These are phyloP conservation scores for Hygrophoropsis aurantiaca DNA, from an alignment of 768 basidiomycete species.

Conservation along the genomic window DNA sequence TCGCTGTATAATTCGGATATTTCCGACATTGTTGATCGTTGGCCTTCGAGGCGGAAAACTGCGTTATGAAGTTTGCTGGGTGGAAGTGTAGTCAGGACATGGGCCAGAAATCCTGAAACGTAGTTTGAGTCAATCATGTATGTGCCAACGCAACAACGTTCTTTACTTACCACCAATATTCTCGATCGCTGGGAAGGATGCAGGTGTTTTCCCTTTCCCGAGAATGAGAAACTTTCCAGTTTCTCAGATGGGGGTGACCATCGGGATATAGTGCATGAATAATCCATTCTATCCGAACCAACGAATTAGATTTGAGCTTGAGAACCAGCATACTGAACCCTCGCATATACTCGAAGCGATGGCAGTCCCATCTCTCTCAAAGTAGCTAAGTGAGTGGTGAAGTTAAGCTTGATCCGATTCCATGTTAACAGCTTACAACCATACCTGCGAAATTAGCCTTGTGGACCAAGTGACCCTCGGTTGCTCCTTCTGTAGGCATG, in stretches of 20 bases:
- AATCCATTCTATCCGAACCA: conserved; percentile 16
- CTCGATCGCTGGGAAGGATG: conserved; percentile 19
- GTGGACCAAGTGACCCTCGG: conserved; percentile 8
- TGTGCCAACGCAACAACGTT: not conserved
- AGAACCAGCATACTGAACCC: not conserved
- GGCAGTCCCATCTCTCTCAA: conserved; percentile 20
- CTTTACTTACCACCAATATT: conserved; percentile 23
- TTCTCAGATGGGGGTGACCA: conserved; percentile 7
- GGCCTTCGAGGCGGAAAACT: conserved; percentile 24
- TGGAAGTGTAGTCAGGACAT: conserved; percentile 20
- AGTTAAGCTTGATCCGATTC: not conserved
- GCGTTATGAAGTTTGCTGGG: conserved; percentile 10
- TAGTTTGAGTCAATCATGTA: not conserved
- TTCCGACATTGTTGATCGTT: conserved; percentile 14
- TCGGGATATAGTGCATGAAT: conserved; percentile 15
- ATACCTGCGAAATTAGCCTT: conserved; percentile 16
- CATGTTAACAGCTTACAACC: too few species aligned
- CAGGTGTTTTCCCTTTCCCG: conserved; percentile 20
- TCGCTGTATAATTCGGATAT: conserved; percentile 8
- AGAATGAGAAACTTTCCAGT: conserved; percentile 17
- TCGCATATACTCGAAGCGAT: conserved; percentile 20
- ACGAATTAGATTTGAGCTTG: too few species aligned
- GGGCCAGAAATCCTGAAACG: conserved; percentile 16
- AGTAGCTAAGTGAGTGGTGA: conserved; percentile 6
- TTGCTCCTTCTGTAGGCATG: conserved; percentile 18